Evolutionary conservation across 805 yeast species (phyloP).

Genomic region (Saccharomycopsis oosterbeekiorum): DNA sequence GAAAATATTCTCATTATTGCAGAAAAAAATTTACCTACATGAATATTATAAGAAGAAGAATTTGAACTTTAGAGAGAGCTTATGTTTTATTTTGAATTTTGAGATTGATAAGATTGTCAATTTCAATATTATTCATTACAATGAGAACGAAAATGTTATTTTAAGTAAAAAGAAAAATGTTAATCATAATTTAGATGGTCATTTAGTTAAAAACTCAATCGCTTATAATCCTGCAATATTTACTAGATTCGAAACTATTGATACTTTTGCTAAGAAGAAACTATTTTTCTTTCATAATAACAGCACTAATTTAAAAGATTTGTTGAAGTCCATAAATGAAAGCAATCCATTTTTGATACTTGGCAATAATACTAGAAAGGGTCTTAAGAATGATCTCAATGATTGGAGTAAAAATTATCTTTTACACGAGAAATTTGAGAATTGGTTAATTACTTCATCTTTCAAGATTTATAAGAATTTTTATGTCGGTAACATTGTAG

Average conservation of each 20-base stretch:
- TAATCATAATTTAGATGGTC: neutral
- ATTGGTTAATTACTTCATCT: slow-evolving; percentile 18
- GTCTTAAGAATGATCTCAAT: slow-evolving; percentile 16
- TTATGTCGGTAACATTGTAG: slow-evolving; percentile 18
- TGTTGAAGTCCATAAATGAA: slow-evolving; percentile 8
- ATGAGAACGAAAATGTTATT: slow-evolving; percentile 17
- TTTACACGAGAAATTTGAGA: slow-evolving; percentile 19
- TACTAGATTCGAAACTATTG: slow-evolving; percentile 15
- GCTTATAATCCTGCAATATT: neutral
- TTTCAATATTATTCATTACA: slow-evolving; percentile 17
- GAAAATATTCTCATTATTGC: slow-evolving; percentile 17
- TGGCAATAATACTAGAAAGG: neutral
- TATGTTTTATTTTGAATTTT: slow-evolving; percentile 17
- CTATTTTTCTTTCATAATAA: neutral
- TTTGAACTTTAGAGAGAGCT: slow-evolving; percentile 12
- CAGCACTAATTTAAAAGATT: slow-evolving; percentile 9
- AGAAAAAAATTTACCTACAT: slow-evolving; percentile 16
- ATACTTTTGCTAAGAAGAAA: slow-evolving; percentile 1
- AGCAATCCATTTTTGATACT: slow-evolving; percentile 15
- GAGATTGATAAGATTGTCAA: slow-evolving; percentile 16
- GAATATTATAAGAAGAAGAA: slow-evolving; percentile 10
- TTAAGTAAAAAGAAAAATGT: neutral
- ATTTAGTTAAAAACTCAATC: neutral
- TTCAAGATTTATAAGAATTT: slow-evolving; percentile 15
- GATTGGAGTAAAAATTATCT: slow-evolving; percentile 19